These are phyloP conservation scores for Aureobasidium melanogenum DNA, from an alignment of 2,329 filamentous ascomycete genomes.

Conservation along the genomic window DNA sequence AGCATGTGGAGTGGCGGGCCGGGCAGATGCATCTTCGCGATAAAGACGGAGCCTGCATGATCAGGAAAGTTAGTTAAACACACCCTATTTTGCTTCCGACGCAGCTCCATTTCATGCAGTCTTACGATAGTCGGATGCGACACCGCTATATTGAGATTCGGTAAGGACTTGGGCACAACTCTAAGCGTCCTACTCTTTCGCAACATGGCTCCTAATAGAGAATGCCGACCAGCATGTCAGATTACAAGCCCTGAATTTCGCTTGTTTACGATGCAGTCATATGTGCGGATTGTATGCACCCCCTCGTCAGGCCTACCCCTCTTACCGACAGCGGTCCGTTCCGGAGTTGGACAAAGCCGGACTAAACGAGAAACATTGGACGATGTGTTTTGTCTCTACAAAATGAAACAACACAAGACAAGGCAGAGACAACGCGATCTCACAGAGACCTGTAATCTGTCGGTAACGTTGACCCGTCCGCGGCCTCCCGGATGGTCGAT, in stretches of 20 bases:
- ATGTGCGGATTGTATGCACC: not conserved
- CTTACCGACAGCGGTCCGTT: conserved; percentile 2
- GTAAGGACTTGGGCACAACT: not conserved
- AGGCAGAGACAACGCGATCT: not conserved
- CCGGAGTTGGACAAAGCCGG: not conserved
- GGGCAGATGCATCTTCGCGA: not conserved
- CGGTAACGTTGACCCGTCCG: conserved; percentile 11
- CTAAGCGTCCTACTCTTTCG: not conserved
- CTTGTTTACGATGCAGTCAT: not conserved
- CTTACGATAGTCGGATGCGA: not conserved
- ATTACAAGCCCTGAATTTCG: not conserved
- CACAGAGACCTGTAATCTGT: conserved; percentile 6
- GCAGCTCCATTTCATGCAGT: not conserved
- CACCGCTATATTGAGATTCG: not conserved
- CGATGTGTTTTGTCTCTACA: not conserved
- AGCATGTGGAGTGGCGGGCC: not conserved
- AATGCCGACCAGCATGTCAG: not conserved
- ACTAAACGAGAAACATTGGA: conserved; percentile 3
- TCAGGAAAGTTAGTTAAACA: not conserved
- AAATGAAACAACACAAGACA: conserved; percentile 6
- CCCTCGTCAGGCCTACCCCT: conserved; percentile 1
- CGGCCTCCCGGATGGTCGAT: not conserved
- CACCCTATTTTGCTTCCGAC: not conserved
- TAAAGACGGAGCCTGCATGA: conserved; percentile 4
- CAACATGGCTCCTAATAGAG: not conserved